phyloP scores from a whole-genome alignment of 768 basidiomycete genomes.

The Xerocomellus chrysenteron region DNA sequence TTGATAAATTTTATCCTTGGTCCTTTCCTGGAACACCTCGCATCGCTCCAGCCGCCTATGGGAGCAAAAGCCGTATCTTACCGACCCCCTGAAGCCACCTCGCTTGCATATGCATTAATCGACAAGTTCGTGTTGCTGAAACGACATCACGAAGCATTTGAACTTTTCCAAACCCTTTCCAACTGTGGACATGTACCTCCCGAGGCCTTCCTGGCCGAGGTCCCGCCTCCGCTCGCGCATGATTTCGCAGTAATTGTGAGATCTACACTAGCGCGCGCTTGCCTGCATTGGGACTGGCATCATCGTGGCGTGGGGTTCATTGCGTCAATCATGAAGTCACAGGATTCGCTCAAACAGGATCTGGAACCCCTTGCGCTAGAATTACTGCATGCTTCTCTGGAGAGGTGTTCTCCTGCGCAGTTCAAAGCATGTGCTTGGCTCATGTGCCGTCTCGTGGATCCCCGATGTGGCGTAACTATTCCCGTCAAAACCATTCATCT shows the following conservation, averaged over 20 bases:
- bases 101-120: conserved; percentile 43
- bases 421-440: conserved; percentile 42
- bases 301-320: conserved; percentile 42
- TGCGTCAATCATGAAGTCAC: conserved; percentile 25
- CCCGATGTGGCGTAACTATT: conserved; percentile 32
- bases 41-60: conserved; percentile 24
- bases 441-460: conserved; percentile 39
- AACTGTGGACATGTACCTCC: conserved; percentile 44
- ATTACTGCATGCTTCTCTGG: conserved; percentile 42
- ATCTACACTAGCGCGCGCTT: conserved; percentile 49
- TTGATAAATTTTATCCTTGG: conserved; percentile 30
- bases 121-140: conserved; percentile 40
- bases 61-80: conserved; percentile 35
- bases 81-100: conserved; percentile 38
- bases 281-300: conserved; percentile 56
- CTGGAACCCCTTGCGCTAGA: conserved; percentile 41
- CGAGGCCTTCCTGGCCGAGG: conserved; percentile 43
- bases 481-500: conserved; percentile 44
- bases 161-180: conserved; percentile 51
- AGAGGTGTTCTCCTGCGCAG: conserved; percentile 35
- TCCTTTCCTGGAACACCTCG: conserved; percentile 32
- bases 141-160: conserved; percentile 38
- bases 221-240: conserved; percentile 27
- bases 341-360: conserved; percentile 19
- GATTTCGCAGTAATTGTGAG: conserved; percentile 50